These are phyloP conservation scores for Curvularia sp. DNA, from an alignment of 2,329 filamentous ascomycete genomes.

Conservation along the genomic window DNA sequence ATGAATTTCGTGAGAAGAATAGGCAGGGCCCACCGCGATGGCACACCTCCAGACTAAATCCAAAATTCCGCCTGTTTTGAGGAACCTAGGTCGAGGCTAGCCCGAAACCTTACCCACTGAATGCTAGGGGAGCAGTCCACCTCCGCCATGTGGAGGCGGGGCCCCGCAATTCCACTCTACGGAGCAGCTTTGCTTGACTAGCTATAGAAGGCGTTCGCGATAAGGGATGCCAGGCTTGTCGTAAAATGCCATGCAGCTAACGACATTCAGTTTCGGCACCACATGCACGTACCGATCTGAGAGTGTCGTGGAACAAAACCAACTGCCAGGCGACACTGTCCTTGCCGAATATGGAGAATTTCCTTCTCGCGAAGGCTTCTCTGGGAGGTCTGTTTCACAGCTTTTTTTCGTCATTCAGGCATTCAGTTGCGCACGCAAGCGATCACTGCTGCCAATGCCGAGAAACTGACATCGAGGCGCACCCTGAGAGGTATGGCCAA, in stretches of 20 bases:
- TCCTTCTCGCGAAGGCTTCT: background rate
- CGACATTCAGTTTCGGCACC: background rate
- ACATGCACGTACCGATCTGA: background rate
- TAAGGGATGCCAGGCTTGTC: constrained; percentile 1
- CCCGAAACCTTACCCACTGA: constrained; percentile 21
- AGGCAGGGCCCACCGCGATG: constrained; percentile 8
- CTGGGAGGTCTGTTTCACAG: background rate
- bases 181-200: constrained; percentile 6
- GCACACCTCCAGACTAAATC: constrained; percentile 24
- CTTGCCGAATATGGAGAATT: constrained; percentile 5
- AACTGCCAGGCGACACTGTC: background rate
- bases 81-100: constrained; percentile 23
- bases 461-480: constrained; percentile 1
- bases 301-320: background rate
- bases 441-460: background rate
- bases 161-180: constrained; percentile 36
- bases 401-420: background rate
- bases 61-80: constrained; percentile 14
- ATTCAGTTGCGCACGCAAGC: background rate
- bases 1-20: constrained; percentile 16
- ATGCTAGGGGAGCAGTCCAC: constrained; percentile 24
- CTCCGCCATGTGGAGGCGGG: constrained; percentile 30
- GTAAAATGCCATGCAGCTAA: constrained; percentile 6
- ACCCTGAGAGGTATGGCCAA: background rate
- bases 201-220: background rate